Conservation (phyloP, 2,329 filamentous ascomycete species). For the Gliomastix tumulicola region DNA sequence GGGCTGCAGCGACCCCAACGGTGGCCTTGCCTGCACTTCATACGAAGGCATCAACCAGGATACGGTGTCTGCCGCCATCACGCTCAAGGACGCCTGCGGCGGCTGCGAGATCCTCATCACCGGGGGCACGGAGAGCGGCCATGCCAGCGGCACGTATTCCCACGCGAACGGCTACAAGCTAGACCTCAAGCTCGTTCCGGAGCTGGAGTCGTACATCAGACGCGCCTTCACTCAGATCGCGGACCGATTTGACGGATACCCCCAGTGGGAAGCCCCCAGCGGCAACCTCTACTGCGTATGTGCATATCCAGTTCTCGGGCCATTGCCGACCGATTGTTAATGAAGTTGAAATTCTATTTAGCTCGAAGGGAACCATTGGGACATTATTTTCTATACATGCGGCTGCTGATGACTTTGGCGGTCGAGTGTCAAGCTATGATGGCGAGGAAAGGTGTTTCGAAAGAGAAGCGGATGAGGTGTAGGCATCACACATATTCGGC, state of each 20-base stretch:
- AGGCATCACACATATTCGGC: too few relatives aligned
- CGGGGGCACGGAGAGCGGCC: constrained; percentile 14
- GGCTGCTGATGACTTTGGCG: too few relatives aligned
- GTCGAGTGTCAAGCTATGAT: too few relatives aligned
- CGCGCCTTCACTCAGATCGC: constrained; percentile 11
- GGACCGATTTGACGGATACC: constrained; percentile 10
- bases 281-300: constrained; percentile 16
- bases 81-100: constrained; percentile 12
- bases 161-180: constrained; percentile 15
- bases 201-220: constrained; percentile 10
- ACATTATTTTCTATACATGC: constrained; percentile 11
- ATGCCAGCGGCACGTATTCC: constrained; percentile 10
- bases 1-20: constrained; percentile 11
- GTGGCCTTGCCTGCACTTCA: constrained; percentile 12
- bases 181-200: constrained; percentile 10
- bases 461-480: too few relatives aligned
- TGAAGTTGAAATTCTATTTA: too few relatives aligned
- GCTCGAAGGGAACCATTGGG: constrained; percentile 13
- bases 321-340: too few relatives aligned
- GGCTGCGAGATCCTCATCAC: constrained; percentile 12
- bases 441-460: too few relatives aligned
- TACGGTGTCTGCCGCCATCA: constrained; percentile 14
- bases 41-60: constrained; percentile 12
- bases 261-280: constrained; percentile 12
- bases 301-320: too few relatives aligned